These are phyloP conservation scores for Rhynchospora tenuis DNA, from an alignment of 176 grass and related monocot genomes.

Conservation along the genomic window DNA sequence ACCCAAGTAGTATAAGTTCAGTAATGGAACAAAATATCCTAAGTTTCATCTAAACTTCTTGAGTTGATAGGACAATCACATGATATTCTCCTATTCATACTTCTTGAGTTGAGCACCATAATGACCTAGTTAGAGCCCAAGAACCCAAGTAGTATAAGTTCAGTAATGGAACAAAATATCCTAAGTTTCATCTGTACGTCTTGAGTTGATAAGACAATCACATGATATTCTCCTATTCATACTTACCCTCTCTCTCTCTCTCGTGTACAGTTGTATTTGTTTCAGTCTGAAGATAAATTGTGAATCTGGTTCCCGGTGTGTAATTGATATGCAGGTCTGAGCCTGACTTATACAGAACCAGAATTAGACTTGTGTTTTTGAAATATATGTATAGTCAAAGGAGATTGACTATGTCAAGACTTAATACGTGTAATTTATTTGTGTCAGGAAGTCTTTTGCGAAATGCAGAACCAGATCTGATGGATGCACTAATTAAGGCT, in stretches of 20 bases:
- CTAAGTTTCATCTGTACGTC: not conserved
- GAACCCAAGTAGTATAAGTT: not conserved
- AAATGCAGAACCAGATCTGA: slow-evolving; percentile 71
- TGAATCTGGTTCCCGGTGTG: not conserved
- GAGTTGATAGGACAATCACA: not conserved
- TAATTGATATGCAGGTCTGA: not conserved
- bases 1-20: not conserved
- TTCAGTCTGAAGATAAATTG: not conserved
- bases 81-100: too few species aligned
- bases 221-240: too few species aligned
- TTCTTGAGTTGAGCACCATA: not conserved
- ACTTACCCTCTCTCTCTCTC: too few species aligned
- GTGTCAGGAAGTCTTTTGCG: slow-evolving; percentile 75
- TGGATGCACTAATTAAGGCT: slow-evolving; percentile 86
- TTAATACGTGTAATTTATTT: slow-evolving; percentile 1
- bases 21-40: not conserved
- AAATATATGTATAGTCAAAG: not conserved
- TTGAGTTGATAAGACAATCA: not conserved
- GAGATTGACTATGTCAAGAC: not conserved
- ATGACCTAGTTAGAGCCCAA: not conserved
- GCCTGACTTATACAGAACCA: not conserved
- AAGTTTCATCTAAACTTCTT: not conserved
- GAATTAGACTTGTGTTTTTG: not conserved
- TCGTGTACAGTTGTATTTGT: not conserved
- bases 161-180: not conserved